A percentile compares a stretch with the other conserved stretches of the same genome.
phyloP scores from a whole-genome alignment of 1,139 yeast genomes.

The Lodderomyces oxycetoniae region DNA sequence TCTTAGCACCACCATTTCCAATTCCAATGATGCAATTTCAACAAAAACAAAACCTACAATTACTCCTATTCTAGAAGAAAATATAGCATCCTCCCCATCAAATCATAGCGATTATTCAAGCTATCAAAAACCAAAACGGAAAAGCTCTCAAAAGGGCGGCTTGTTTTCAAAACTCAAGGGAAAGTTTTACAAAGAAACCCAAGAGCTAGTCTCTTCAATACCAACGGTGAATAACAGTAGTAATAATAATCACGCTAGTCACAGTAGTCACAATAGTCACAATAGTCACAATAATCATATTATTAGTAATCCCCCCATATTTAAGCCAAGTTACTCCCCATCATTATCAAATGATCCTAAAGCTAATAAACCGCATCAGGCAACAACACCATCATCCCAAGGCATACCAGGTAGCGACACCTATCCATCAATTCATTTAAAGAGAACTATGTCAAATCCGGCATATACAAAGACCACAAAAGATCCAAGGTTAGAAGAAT shows the following conservation, averaged over 20 bases:
- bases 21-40: slow-evolving; percentile 28
- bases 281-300: background rate
- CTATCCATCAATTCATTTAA: no score
- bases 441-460: slow-evolving; percentile 19
- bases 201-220: slow-evolving; percentile 3
- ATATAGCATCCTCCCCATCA: slow-evolving; percentile 8
- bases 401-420: no score
- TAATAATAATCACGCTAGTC: background rate
- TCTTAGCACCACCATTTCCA: slow-evolving; percentile 30
- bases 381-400: background rate
- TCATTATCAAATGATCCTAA: background rate
- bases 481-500: slow-evolving; percentile 58
- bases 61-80: slow-evolving; percentile 32
- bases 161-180: slow-evolving; percentile 37
- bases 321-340: slow-evolving; percentile 11
- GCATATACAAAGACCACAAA: slow-evolving; percentile 10
- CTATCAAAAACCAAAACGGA: slow-evolving; percentile 11
- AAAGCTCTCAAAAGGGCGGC: slow-evolving; percentile 20
- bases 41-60: slow-evolving; percentile 35
- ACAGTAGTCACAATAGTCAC: background rate
- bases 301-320: slow-evolving; percentile 3
- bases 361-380: background rate
- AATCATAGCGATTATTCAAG: slow-evolving; percentile 4
- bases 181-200: slow-evolving; percentile 23
- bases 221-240: slow-evolving; percentile 3